A percentile compares a stretch with the other conserved stretches of the same genome.
Evolutionary conservation across 331 rosid genomes (phyloP).

Genomic region (Malus hybrid): DNA sequence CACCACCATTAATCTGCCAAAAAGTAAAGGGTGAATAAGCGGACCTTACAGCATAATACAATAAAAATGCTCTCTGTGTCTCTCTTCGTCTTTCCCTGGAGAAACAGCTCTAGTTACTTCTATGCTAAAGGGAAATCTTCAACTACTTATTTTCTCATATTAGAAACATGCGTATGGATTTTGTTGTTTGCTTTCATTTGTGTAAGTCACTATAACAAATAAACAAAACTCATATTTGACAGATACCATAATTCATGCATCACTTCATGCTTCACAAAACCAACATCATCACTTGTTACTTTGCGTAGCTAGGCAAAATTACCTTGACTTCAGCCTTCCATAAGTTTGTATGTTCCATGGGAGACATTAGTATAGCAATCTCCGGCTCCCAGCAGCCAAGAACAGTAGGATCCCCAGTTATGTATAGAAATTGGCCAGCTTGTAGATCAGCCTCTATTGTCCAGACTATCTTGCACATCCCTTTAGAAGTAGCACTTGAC

Average conservation of each 20-base stretch:
- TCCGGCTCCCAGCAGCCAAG: conserved; percentile 91
- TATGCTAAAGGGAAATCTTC: not conserved
- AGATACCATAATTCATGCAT: not conserved
- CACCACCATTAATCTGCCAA: conserved; percentile 62
- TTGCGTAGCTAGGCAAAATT: conserved; percentile 1
- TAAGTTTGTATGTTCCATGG: conserved; percentile 50
- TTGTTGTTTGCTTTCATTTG: not conserved
- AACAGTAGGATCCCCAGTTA: conserved; percentile 73
- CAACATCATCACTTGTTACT: not conserved
- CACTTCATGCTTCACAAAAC: not conserved
- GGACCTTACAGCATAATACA: not conserved
- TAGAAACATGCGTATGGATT: not conserved
- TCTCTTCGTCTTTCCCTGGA: not conserved
- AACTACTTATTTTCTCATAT: not conserved
- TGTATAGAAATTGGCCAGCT: conserved; percentile 68
- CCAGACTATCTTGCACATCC: conserved; percentile 59
- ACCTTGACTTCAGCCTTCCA: conserved; percentile 92
- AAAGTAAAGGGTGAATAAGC: conserved; percentile 11
- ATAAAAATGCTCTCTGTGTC: not conserved
- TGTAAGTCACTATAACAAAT: not conserved
- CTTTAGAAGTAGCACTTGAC: conserved; percentile 34
- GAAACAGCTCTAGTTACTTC: not conserved
- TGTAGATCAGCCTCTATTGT: conserved; percentile 75
- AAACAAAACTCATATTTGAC: not conserved
- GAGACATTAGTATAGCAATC: conserved; percentile 70